phyloP scores from a whole-genome alignment of 78 protist genomes.

The Blattamonas nauphoetae region DNA sequence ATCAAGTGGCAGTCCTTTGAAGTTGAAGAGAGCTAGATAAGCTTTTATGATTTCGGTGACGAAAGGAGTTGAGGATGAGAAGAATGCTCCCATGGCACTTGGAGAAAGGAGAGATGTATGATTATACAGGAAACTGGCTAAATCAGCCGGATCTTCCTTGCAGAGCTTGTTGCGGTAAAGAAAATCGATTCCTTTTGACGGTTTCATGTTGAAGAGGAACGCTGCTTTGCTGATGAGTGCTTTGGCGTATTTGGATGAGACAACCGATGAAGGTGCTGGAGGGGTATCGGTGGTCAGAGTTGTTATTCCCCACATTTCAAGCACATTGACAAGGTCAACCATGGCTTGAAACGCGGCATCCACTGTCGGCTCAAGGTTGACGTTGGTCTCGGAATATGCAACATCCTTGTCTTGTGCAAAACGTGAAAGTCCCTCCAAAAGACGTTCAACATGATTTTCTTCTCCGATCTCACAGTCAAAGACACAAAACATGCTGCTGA shows the following conservation, averaged over 20 bases:
- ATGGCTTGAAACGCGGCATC: no score
- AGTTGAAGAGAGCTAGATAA: neutral
- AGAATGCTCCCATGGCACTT: neutral
- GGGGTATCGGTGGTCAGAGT: no score
- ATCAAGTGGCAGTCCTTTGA: neutral
- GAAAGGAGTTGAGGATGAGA: no score
- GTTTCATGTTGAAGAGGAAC: neutral
- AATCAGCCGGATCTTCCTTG: neutral
- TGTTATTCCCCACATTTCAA: no score
- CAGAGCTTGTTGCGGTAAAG: neutral
- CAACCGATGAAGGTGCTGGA: no score
- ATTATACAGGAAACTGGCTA: neutral
- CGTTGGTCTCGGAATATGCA: no score
- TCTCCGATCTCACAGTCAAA: neutral
- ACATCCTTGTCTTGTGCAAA: no score
- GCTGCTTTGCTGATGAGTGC: neutral
- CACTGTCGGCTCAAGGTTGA: no score
- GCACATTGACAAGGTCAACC: no score
- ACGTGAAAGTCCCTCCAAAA: no score
- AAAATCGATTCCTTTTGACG: neutral
- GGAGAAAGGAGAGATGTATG: neutral
- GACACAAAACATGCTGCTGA: neutral
- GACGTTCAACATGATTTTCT: neutral
- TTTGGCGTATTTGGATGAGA: no score
- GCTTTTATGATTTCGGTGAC: no score